A percentile compares a stretch with the other conserved stretches of the same genome.
These are phyloP conservation scores for Salix koriyanagi DNA, from an alignment of 345 rosid genomes.

Conservation along the genomic window DNA sequence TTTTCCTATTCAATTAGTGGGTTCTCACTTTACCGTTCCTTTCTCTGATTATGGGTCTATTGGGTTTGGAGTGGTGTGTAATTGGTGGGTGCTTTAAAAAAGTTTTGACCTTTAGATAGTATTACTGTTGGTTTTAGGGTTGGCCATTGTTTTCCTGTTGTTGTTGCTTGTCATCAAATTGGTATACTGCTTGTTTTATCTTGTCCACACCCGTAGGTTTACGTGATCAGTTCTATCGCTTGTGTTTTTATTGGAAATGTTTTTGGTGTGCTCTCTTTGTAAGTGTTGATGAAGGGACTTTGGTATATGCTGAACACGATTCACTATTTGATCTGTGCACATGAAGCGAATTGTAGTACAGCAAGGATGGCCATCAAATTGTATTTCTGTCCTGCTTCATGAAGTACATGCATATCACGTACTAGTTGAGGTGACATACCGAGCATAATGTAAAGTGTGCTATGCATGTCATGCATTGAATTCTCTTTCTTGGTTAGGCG, in stretches of 20 bases:
- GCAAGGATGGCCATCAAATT: background rate
- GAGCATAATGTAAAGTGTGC: background rate
- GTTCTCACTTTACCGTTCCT: conserved; percentile 1
- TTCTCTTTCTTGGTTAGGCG: background rate
- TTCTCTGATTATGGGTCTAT: background rate
- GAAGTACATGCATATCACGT: background rate
- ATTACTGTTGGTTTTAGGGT: background rate
- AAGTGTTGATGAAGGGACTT: background rate
- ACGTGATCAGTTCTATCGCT: background rate
- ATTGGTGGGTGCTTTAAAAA: background rate
- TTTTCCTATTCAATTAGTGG: background rate
- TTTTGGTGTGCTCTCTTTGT: background rate
- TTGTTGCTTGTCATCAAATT: background rate
- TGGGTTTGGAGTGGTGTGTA: conserved; percentile 12
- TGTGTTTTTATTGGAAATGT: background rate
- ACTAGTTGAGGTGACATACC: background rate
- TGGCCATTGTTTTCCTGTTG: background rate
- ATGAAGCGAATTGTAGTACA: background rate
- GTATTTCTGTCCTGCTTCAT: background rate
- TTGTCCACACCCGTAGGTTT: background rate
- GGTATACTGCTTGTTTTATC: background rate
- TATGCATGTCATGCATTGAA: background rate
- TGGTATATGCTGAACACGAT: background rate
- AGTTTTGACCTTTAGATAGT: background rate
- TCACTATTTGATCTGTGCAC: background rate